phyloP scores from a whole-genome alignment of 306 rosid species.

The Quercus glauca region DNA sequence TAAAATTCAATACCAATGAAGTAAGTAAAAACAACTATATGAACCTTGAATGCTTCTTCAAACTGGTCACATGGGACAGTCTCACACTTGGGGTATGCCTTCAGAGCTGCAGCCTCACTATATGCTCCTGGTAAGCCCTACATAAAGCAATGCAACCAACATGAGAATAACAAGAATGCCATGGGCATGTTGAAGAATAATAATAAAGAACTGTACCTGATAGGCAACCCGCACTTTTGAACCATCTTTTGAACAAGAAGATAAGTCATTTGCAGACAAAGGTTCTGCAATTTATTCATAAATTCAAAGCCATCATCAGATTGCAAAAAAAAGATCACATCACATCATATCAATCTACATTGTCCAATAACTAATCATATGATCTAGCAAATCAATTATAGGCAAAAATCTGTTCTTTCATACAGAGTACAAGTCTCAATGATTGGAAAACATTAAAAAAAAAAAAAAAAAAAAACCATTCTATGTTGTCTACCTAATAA shows the following conservation, averaged over 20 bases:
- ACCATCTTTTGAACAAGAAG: conserved; percentile 45
- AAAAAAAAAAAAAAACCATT: neutral
- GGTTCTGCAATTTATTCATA: conserved; percentile 61
- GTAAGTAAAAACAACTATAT: neutral
- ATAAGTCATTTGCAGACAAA: conserved; percentile 43
- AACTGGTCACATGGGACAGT: conserved; percentile 85
- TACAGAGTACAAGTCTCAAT: no score
- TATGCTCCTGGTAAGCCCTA: conserved; percentile 91
- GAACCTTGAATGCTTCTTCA: conserved; percentile 89
- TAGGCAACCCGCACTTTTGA: conserved; percentile 82
- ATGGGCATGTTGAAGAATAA: conserved; percentile 9
- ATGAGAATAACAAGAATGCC: conserved; percentile 22
- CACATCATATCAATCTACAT: conserved; percentile 8
- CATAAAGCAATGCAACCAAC: conserved; percentile 14
- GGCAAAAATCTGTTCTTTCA: neutral
- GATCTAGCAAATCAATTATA: neutral
- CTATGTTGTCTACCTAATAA: conserved; percentile 1
- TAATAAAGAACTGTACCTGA: conserved; percentile 54
- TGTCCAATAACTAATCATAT: neutral
- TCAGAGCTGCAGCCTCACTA: conserved; percentile 83
- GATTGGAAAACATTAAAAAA: neutral
- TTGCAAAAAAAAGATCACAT: neutral
- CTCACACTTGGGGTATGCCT: conserved; percentile 80
- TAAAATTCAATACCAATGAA: neutral
- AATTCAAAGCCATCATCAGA: conserved; percentile 18